phyloP scores from a whole-genome alignment of 2,329 filamentous ascomycete genomes.

The Bimuria novae-zelandiae region DNA sequence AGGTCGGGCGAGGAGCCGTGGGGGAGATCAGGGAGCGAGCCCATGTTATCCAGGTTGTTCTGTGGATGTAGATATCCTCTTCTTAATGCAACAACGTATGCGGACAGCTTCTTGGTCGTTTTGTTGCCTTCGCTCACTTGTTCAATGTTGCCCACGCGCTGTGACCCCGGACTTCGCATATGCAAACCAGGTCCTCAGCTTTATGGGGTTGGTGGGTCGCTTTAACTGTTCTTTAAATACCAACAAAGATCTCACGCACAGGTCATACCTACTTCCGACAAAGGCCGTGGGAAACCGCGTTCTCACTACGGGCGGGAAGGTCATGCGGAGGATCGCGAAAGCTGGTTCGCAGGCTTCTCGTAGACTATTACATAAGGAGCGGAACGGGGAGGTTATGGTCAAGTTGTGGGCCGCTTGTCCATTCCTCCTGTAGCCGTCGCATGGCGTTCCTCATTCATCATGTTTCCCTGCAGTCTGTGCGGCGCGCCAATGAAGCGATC shows the following conservation, averaged over 20 bases:
- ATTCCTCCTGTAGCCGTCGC: conserved; percentile 5
- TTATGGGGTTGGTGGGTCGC: conserved; percentile 1
- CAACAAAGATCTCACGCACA: not conserved
- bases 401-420: conserved; percentile 1
- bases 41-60: no score
- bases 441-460: not conserved
- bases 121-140: not conserved
- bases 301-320: conserved; percentile 22
- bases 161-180: not conserved
- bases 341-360: conserved; percentile 9
- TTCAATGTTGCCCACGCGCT: not conserved
- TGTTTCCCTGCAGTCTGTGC: conserved; percentile 5
- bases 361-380: conserved; percentile 31
- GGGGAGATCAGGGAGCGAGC: conserved; percentile 48
- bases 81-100: not conserved
- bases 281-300: conserved; percentile 39
- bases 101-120: not conserved
- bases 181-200: conserved; percentile 4
- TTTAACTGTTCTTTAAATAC: not conserved
- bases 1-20: conserved; percentile 56
- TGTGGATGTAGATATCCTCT: conserved; percentile 4
- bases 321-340: conserved; percentile 28
- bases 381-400: conserved; percentile 1
- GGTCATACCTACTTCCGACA: conserved; percentile 26
- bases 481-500: not conserved